phyloP scores from a whole-genome alignment of 768 basidiomycete genomes.

The Leccinum sublutescens region DNA sequence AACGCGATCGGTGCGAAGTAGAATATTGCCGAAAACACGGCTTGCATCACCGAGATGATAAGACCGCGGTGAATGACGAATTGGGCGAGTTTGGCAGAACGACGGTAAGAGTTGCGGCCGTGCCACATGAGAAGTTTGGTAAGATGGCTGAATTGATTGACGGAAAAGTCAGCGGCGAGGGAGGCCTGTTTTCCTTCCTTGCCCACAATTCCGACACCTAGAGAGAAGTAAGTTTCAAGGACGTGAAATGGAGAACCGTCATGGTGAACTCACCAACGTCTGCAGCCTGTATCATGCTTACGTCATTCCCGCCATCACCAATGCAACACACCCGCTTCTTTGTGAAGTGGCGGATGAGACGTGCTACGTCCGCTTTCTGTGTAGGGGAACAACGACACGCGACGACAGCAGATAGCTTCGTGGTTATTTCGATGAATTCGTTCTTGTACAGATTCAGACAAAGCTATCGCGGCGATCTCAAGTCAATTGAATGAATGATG shows the following conservation, averaged over 20 bases:
- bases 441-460: conserved; percentile 88
- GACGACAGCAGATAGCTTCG: conserved; percentile 93
- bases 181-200: conserved; percentile 99
- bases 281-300: conserved; percentile 99
- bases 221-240: not conserved
- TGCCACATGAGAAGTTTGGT: conserved; percentile 99
- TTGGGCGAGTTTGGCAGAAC: conserved; percentile 95
- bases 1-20: conserved; percentile 95
- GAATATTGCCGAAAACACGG: conserved; percentile 91
- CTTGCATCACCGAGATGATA: conserved; percentile 97
- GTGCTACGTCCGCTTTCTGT: conserved; percentile 97
- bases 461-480: conserved; percentile 48
- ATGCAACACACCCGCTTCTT: conserved; percentile 98
- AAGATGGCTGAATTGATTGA: conserved; percentile 93
- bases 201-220: conserved; percentile 96
- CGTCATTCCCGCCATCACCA: conserved; percentile 98
- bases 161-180: conserved; percentile 97
- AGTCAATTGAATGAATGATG: not conserved
- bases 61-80: conserved; percentile 98
- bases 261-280: conserved; percentile 77
- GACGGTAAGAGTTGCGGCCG: conserved; percentile 96
- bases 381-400: conserved; percentile 98
- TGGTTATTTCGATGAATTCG: conserved; percentile 95
- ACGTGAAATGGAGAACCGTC: not conserved
- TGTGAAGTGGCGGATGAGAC: conserved; percentile 85